These are phyloP conservation scores for Scutellaria barbata DNA, from an alignment of 257 asterid genomes.

Conservation along the genomic window DNA sequence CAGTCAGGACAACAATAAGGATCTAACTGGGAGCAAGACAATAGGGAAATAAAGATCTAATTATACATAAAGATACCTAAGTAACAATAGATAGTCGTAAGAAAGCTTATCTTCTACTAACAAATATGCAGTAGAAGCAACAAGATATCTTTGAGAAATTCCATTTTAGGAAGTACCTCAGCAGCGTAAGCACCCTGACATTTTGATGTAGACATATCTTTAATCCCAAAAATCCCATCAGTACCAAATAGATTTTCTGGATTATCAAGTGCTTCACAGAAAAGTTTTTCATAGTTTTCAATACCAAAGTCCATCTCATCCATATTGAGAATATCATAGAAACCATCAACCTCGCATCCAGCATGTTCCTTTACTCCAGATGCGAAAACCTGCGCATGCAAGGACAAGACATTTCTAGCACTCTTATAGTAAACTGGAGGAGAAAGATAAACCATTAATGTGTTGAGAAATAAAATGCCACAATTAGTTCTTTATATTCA, in stretches of 20 bases:
- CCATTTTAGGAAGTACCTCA: conserved; percentile 45
- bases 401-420: conserved; percentile 9
- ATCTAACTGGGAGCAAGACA: not conserved
- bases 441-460: not conserved
- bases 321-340: conserved; percentile 51
- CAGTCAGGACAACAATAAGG: not conserved
- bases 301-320: conserved; percentile 60
- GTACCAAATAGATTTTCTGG: conserved; percentile 55
- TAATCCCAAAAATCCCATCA: conserved; percentile 51
- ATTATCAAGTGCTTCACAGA: conserved; percentile 49
- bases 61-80: not conserved
- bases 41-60: not conserved
- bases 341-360: conserved; percentile 47
- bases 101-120: not conserved
- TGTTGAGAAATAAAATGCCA: not conserved
- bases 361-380: conserved; percentile 47
- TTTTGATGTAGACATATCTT: conserved; percentile 51
- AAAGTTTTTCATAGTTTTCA: conserved; percentile 63
- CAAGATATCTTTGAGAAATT: not conserved
- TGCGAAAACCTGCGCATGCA: conserved; percentile 41
- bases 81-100: not conserved
- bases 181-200: conserved; percentile 47
- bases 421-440: not conserved
- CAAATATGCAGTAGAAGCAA: conserved; percentile 21
- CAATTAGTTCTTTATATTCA: not conserved